phyloP scores from a whole-genome alignment of 2,329 filamentous ascomycete species.

The Epicoccum sorghinum region DNA sequence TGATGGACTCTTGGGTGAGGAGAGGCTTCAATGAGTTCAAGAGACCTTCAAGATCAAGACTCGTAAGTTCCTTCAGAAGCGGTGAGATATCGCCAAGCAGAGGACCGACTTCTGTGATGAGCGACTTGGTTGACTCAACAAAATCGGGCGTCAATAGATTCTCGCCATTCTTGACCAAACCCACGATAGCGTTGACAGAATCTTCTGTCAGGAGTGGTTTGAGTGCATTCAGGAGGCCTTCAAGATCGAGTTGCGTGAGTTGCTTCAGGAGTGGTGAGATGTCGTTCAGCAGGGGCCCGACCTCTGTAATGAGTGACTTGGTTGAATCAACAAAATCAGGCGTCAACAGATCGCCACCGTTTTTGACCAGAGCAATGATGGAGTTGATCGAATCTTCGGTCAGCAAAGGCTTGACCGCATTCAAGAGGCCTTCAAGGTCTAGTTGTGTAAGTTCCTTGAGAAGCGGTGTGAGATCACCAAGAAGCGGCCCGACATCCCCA shows the following conservation, averaged over 20 bases:
- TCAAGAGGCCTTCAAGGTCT: background rate
- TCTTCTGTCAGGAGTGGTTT: background rate
- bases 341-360: background rate
- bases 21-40: background rate
- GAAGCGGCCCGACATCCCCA: background rate
- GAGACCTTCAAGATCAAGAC: background rate
- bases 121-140: background rate
- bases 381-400: background rate
- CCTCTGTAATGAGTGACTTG: background rate
- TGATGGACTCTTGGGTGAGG: background rate
- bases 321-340: background rate
- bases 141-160: background rate
- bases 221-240: background rate
- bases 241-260: background rate
- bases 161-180: background rate
- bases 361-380: background rate
- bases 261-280: background rate
- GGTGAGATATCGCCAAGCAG: background rate
- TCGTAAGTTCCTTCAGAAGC: background rate
- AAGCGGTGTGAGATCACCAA: background rate
- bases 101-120: background rate
- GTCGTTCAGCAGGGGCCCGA: background rate
- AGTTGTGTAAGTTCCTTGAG: background rate
- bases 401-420: background rate
- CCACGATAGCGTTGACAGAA: background rate